Evolutionary conservation across 345 rosid genomes (phyloP).

Genomic region (Isatis tinctoria): DNA sequence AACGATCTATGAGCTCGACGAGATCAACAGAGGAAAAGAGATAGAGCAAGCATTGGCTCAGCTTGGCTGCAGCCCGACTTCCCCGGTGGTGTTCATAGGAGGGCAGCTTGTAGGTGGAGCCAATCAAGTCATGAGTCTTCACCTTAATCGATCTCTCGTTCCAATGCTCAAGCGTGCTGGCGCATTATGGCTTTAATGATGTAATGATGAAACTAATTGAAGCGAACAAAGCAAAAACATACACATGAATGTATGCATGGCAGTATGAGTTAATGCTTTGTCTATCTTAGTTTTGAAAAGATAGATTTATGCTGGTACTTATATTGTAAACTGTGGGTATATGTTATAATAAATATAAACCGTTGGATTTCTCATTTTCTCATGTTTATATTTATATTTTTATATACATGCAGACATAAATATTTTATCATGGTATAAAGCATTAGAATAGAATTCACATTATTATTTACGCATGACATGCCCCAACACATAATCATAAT

Average conservation of each 20-base stretch:
- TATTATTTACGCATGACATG: background rate
- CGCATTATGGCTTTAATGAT: constrained; percentile 57
- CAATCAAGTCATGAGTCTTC: constrained; percentile 71
- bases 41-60: constrained; percentile 63
- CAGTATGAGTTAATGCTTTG: background rate
- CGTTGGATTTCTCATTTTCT: background rate
- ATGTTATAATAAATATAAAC: background rate
- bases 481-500: background rate
- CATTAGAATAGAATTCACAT: background rate
- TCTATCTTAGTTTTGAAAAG: constrained; percentile 17
- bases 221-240: background rate
- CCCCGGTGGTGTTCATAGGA: constrained; percentile 72
- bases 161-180: constrained; percentile 67
- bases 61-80: constrained; percentile 55
- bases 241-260: background rate
- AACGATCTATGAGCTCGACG: constrained; percentile 58
- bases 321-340: background rate
- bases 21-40: constrained; percentile 54
- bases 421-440: background rate
- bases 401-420: background rate
- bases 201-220: background rate
- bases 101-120: constrained; percentile 76
- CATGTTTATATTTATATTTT: background rate
- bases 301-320: background rate
- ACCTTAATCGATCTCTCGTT: constrained; percentile 58